A percentile compares a stretch with the other conserved stretches of the same genome.
These are phyloP conservation scores for Sanghuangporus baumii DNA, from an alignment of 1,284 basidiomycete genomes.

Conservation along the genomic window DNA sequence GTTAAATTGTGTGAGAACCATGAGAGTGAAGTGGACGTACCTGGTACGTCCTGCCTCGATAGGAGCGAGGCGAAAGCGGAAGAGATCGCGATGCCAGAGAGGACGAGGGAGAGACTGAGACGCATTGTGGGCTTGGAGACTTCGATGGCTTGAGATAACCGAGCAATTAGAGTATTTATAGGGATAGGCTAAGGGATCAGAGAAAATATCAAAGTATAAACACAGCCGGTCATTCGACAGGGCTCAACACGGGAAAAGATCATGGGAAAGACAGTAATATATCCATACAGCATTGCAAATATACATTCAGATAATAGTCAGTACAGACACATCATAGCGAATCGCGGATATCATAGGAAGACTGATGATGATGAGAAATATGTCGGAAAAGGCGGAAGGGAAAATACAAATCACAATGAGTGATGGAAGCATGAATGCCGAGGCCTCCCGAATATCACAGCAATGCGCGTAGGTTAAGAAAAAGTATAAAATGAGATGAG, in stretches of 20 bases:
- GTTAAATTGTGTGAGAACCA: not conserved
- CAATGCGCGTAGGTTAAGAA: not conserved
- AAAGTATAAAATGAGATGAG: not conserved
- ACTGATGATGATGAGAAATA: not conserved
- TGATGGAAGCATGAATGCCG: not conserved
- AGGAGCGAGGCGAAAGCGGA: conserved; percentile 24
- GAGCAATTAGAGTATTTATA: no score
- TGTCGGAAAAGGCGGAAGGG: not conserved
- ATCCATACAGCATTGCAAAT: no score
- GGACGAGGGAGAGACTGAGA: conserved; percentile 40
- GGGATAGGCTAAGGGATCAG: no score
- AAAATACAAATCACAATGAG: not conserved
- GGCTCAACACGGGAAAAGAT: no score
- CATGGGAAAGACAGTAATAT: no score
- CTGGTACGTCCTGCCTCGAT: conserved; percentile 33
- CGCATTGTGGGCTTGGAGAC: conserved; percentile 38
- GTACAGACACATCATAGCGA: no score
- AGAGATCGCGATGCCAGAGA: conserved; percentile 35
- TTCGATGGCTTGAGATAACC: conserved; percentile 19
- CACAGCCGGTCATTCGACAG: no score
- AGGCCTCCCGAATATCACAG: not conserved
- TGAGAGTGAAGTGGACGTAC: conserved; percentile 25
- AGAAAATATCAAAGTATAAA: no score
- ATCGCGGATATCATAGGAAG: not conserved
- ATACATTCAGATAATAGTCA: no score